Base-by-base conservation (phyloP, 495 filamentous ascomycete genomes). In the Trichoderma gamsii region DNA sequence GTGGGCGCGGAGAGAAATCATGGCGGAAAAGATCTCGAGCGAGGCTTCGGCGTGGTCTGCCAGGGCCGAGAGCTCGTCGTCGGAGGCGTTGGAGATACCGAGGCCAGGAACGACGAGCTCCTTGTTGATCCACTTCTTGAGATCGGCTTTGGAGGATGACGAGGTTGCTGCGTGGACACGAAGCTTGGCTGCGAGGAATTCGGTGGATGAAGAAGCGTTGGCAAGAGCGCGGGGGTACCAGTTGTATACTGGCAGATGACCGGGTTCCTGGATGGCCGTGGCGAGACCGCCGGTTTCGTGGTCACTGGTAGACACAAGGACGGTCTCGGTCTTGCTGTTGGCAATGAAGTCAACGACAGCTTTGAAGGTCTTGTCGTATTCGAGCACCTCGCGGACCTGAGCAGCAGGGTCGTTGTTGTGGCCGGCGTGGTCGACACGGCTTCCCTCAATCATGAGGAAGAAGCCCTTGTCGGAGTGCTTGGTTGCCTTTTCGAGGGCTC, bases 381-480 rank as follows among this genome's bases (percentile, higher is more conserved):
- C 93, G 7, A 97, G 80, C 0, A 98, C 93, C 73, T 99, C 95
- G 68, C 94, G 87, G 11, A 98, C 95, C 75, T 98, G 96, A 0
- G 96, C 93, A 13, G 90, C 93, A 1, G 95, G 95, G 74, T 99
- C 95, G 72, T 99, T 99, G 66, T 86, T 87, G 73, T 99, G 95
- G 15, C 93, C 96, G 3, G 95, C 93, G 76, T 99, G 96, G 71
- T 99, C 95, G 71, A 99, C 98, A 41, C 96, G 84, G 71, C 90
- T 93, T 6, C 95, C 95, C 76, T 99, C 95, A 69, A 99, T 94
- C 94, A 99, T 96, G 68, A 99, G 76, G 80, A 99, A 98, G 83
- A 99, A 99, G 1, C 95, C 95, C 76, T 97, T 86, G 29, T 97
- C 92, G 66, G 85, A 91, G 73, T 92, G 84, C 73, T 86, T 81